These are phyloP conservation scores for Xylariales sp. DNA, from an alignment of 2,329 filamentous ascomycete species.

Conservation along the genomic window DNA sequence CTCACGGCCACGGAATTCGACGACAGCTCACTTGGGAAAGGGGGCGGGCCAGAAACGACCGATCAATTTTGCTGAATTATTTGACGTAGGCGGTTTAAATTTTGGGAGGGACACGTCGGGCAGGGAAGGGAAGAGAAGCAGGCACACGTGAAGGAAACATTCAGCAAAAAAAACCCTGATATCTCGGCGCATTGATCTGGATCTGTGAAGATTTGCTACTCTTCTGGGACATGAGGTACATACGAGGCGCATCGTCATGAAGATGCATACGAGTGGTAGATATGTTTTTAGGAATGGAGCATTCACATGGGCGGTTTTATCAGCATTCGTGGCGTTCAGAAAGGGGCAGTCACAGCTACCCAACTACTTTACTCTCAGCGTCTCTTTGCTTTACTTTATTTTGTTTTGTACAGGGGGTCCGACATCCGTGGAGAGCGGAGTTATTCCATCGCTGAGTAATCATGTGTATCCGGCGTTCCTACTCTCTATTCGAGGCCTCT, in stretches of 20 bases:
- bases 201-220: conserved; percentile 34
- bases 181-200: conserved; percentile 36
- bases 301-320: conserved; percentile 25
- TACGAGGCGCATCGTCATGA: conserved; percentile 24
- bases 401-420: conserved; percentile 14
- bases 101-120: conserved; percentile 71
- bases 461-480: conserved; percentile 20
- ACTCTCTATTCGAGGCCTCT: conserved; percentile 10
- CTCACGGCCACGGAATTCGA: conserved; percentile 41
- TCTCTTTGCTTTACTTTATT: conserved; percentile 27
- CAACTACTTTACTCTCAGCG: conserved; percentile 27
- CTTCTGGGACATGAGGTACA: conserved; percentile 29
- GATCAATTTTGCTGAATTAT: conserved; percentile 79
- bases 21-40: conserved; percentile 63
- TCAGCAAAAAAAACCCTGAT: conserved; percentile 21
- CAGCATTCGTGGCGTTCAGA: conserved; percentile 39
- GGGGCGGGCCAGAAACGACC: conserved; percentile 78
- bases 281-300: conserved; percentile 36
- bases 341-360: conserved; percentile 24
- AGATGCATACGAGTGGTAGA: conserved; percentile 30
- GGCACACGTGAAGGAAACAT: conserved; percentile 56
- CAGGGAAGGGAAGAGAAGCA: conserved; percentile 60
- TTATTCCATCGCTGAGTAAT: conserved; percentile 6
- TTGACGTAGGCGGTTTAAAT: conserved; percentile 74
- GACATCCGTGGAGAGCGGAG: neutral